These are phyloP conservation scores for Cercospora nicotianae DNA, from an alignment of 2,329 filamentous ascomycete genomes.

Conservation along the genomic window DNA sequence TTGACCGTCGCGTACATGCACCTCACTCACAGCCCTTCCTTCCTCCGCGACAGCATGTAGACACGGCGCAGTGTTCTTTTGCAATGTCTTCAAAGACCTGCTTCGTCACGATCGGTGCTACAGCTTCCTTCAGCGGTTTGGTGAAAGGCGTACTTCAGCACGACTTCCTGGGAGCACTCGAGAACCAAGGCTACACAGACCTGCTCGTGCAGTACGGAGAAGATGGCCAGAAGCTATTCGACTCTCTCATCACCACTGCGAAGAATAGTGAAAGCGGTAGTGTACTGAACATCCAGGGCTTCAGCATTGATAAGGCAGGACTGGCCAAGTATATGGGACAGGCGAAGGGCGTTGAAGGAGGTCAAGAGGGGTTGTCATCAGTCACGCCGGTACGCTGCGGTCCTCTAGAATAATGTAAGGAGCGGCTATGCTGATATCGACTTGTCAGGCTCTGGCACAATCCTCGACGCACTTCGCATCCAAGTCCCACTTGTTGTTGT, in stretches of 20 bases:
- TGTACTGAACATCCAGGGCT: conserved; percentile 57
- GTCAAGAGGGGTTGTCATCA: conserved; percentile 72
- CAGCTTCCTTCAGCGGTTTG: conserved; percentile 75
- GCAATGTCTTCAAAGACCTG: conserved; percentile 52
- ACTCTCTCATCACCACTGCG: conserved; percentile 34
- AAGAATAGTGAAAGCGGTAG: conserved; percentile 32
- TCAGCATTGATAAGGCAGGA: conserved; percentile 64
- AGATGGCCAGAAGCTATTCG: conserved; percentile 59
- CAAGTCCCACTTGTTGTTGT: conserved; percentile 82
- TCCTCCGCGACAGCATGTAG: conserved; percentile 19
- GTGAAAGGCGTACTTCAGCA: conserved; percentile 64
- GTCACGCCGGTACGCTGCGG: conserved; percentile 72
- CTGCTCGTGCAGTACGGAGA: conserved; percentile 80
- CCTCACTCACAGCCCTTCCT: background rate
- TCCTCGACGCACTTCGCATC: conserved; percentile 76
- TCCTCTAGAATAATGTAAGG: background rate
- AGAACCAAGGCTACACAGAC: conserved; percentile 63
- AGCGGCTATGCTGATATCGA: conserved; percentile 1
- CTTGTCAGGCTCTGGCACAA: conserved; percentile 77
- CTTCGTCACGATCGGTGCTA: conserved; percentile 91
- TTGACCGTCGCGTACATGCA: conserved; percentile 5
- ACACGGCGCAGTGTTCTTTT: background rate
- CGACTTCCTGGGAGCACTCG: conserved; percentile 63
- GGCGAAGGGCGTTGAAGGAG: conserved; percentile 47
- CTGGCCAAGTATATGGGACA: conserved; percentile 60